Conservation (phyloP, 805 yeast species). For the Candida maltosa region DNA sequence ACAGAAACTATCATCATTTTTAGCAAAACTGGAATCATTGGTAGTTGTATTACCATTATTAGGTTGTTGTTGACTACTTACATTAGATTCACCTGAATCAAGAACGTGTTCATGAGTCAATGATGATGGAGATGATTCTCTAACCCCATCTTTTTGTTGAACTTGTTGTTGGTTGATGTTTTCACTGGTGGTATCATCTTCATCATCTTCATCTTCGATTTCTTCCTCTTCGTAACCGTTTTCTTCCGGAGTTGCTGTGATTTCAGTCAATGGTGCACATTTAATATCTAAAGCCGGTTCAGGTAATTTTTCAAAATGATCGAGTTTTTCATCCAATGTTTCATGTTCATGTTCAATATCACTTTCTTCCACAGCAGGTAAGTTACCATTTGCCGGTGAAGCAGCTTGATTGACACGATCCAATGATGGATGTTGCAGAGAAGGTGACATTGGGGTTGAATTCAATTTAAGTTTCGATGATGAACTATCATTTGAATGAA, state of each 20-base stretch:
- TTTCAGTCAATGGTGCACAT: too few species aligned
- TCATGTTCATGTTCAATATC: slow-evolving; percentile 2
- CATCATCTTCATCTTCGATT: neutral
- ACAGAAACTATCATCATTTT: slow-evolving; percentile 5
- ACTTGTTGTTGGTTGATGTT: neutral
- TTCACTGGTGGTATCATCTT: neutral
- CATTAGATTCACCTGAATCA: slow-evolving; percentile 2
- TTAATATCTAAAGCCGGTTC: neutral
- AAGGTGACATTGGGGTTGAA: slow-evolving; percentile 8
- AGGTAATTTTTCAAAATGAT: too few species aligned
- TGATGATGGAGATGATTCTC: slow-evolving; percentile 9
- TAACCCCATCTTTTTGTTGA: neutral
- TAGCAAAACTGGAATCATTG: too few species aligned
- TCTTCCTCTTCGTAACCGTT: neutral
- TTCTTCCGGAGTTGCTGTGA: too few species aligned
- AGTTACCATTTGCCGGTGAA: slow-evolving; percentile 1
- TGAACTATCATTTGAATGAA: slow-evolving; percentile 6
- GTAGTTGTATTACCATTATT: neutral
- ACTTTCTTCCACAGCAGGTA: slow-evolving; percentile 11
- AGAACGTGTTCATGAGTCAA: slow-evolving; percentile 1
- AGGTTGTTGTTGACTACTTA: neutral
- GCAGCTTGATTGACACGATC: too few species aligned
- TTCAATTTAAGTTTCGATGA: slow-evolving; percentile 24
- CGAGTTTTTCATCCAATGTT: slow-evolving; percentile 5
- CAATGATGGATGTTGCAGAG: neutral